Conservation (phyloP, 2,329 filamentous ascomycete genomes). For the Byssochlamys sp. region DNA sequence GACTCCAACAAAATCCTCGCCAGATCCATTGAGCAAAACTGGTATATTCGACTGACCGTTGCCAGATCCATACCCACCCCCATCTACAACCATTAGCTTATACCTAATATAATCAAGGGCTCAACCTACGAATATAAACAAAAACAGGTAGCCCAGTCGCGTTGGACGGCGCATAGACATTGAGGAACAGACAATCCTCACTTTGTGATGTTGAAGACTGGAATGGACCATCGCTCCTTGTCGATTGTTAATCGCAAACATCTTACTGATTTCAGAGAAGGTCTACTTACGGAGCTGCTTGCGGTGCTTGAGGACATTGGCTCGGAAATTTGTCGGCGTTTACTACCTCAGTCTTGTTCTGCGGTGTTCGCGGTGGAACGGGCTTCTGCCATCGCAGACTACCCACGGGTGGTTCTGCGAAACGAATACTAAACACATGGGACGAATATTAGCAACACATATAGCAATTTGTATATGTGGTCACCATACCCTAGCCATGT, state of each 20-base stretch:
- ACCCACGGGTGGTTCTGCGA: constrained; percentile 23
- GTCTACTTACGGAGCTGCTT: constrained; percentile 6
- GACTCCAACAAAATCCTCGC: constrained; percentile 39
- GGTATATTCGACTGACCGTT: constrained; percentile 28
- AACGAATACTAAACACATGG: constrained; percentile 21
- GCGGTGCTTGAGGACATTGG: constrained; percentile 22
- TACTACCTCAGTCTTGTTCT: constrained; percentile 15
- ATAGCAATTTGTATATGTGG: background rate
- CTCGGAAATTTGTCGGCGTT: constrained; percentile 13
- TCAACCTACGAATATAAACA: constrained; percentile 14
- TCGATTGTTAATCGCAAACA: constrained; percentile 10
- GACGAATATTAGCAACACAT: constrained; percentile 1
- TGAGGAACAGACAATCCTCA: constrained; percentile 27
- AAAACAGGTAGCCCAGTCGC: constrained; percentile 22
- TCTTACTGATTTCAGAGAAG: constrained; percentile 2
- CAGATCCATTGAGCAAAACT: constrained; percentile 35
- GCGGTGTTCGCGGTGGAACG: constrained; percentile 10
- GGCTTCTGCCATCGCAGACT: constrained; percentile 23
- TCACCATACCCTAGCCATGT: constrained; percentile 35
- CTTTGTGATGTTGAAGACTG: background rate
- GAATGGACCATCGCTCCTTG: background rate
- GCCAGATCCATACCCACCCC: constrained; percentile 28
- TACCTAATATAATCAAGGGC: constrained; percentile 5
- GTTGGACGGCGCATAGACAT: constrained; percentile 21
- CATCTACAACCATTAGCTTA: constrained; percentile 6